phyloP scores from a whole-genome alignment of 352 stramenopile species.

The Pythium aphanidermatum region DNA sequence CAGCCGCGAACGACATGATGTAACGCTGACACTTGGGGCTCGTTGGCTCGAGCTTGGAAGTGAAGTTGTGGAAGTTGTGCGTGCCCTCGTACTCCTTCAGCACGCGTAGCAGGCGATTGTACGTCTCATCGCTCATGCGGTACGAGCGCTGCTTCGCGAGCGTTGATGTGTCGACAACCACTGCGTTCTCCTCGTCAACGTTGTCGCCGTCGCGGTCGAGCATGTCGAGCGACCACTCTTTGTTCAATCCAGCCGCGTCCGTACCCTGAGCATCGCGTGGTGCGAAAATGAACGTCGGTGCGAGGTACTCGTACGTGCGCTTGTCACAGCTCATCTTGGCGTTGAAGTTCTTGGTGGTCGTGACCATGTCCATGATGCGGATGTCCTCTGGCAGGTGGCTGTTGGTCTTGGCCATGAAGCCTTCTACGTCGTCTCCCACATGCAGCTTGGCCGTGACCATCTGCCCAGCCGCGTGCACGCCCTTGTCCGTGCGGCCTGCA shows the following conservation, averaged over 20 bases:
- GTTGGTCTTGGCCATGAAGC: conserved; percentile 74
- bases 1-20: conserved; percentile 89
- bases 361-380: conserved; percentile 75
- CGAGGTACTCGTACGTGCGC: conserved; percentile 88
- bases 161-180: conserved; percentile 54
- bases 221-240: conserved; percentile 30
- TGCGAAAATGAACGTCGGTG: conserved; percentile 85
- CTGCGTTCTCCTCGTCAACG: conserved; percentile 13
- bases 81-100: conserved; percentile 79
- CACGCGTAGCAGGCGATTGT: conserved; percentile 39
- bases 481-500: conserved; percentile 87
- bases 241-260: background rate
- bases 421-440: conserved; percentile 61
- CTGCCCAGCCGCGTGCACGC: conserved; percentile 84
- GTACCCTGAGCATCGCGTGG: conserved; percentile 18
- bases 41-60: conserved; percentile 80
- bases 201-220: conserved; percentile 27
- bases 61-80: conserved; percentile 98
- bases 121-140: conserved; percentile 51
- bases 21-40: conserved; percentile 85
- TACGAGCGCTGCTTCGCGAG: conserved; percentile 70
- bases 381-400: conserved; percentile 69
- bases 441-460: conserved; percentile 82
- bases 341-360: conserved; percentile 90
- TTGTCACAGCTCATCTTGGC: conserved; percentile 86